Conservation (phyloP, 345 rosid genomes). For the Eucalyptus polyanthemos region DNA sequence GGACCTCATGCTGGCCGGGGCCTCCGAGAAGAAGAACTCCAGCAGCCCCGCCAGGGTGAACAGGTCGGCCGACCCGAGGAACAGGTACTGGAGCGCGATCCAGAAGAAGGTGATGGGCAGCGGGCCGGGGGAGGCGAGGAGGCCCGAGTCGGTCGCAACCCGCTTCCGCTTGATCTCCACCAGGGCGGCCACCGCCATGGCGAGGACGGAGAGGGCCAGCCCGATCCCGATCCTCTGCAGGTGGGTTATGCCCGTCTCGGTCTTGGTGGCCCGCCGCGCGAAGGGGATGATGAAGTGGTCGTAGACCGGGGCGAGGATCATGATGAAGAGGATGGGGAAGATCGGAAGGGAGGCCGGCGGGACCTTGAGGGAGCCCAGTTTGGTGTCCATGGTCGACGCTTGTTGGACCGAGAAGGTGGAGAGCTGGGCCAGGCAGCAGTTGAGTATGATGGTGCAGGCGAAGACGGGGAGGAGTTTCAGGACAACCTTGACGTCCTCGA, state of each 20-base stretch:
- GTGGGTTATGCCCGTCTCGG: conserved; percentile 11
- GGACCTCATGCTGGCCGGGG: conserved; percentile 14
- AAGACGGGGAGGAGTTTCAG: conserved; percentile 10
- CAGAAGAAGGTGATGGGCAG: conserved; percentile 14
- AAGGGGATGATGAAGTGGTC: conserved; percentile 11
- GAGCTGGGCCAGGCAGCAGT: conserved; percentile 10
- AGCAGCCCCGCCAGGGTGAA: conserved; percentile 13
- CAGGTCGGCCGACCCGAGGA: conserved; percentile 12
- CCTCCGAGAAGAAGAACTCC: conserved; percentile 20
- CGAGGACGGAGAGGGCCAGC: conserved; percentile 1
- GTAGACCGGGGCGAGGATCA: conserved; percentile 2
- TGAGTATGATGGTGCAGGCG: conserved; percentile 10
- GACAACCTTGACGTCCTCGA: conserved; percentile 13
- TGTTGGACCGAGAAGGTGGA: conserved; percentile 14
- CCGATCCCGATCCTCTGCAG: conserved; percentile 20
- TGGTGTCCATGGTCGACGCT: conserved; percentile 15
- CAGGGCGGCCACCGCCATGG: conserved; percentile 13
- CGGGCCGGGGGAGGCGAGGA: neutral
- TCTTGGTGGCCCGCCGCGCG: neutral
- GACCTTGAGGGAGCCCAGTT: conserved; percentile 8
- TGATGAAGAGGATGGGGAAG: conserved; percentile 9
- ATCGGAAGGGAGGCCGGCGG: conserved; percentile 16
- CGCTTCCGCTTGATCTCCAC: conserved; percentile 7
- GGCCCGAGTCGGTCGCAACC: neutral
- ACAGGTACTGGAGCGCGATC: conserved; percentile 12